Evolutionary conservation across 306 rosid species (phyloP), one percentile per base, ranked within the genome.

Genomic region (Quercus gilva): DNA sequence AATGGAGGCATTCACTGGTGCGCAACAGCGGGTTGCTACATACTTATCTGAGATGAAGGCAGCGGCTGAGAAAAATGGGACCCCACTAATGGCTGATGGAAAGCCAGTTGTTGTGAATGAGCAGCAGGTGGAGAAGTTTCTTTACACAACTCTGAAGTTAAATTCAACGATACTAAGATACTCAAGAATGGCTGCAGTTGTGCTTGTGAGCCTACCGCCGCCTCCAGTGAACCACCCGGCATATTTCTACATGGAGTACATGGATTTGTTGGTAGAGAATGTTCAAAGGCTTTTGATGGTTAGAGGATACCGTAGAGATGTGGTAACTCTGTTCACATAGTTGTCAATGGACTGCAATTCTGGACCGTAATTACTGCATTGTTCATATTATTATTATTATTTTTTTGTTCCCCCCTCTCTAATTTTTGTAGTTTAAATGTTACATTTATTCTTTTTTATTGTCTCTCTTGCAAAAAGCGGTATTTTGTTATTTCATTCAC

Each of bases 111-210:
- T 85, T 61, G 96, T 93, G 86, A 86, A 90, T 67, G 99, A 96
- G 87, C 76, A 87, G 84, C 98, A 93, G 85, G 98, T 96, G 4
- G 96, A 91, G 86, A 96, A 96, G 90, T 96, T 93, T 76, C 90
- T 96, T 51, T 86, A 89, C 85, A 96, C 99, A 2, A 93, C 98
- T 4, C 86, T 93, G 59, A 96, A 96, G 88, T 87, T 96, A 52
- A 96, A 96, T 73, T 90, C 98, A 0, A 89, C 89, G 9, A 93
- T 96, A 73, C 87, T 96, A 74, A 86, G 96, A 83, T 91, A 96
- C 88, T 96, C 99, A 2, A 93, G 98, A 88, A 93, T 96, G 99
- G 99, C 99, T 33, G 93, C 99, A 2, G 99, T 96, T 25, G 99
- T 96, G 33, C 90, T 96, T 7, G 96, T 96, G 73, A 96, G 99